Conservation (phyloP, 2,329 filamentous ascomycete genomes). For the Fusarium tanahbumbuense region DNA sequence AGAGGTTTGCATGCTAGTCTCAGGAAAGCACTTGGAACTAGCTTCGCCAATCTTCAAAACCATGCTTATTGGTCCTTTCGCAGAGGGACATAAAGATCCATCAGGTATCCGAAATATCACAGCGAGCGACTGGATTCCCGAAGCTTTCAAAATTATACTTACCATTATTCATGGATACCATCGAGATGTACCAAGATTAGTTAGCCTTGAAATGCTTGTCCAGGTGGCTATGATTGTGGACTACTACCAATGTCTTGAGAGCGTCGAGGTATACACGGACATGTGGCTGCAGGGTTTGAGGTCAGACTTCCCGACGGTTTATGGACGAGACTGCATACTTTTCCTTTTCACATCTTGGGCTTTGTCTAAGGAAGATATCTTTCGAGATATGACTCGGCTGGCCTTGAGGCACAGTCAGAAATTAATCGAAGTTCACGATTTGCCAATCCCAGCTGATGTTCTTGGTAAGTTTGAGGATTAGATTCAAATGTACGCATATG, state of each 20-base stretch:
- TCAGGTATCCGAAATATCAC: not conserved
- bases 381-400: constrained; percentile 10
- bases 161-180: constrained; percentile 43
- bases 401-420: constrained; percentile 17
- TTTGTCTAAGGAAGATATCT: constrained; percentile 2
- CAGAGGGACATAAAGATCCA: fast-evolving
- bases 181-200: constrained; percentile 25
- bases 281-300: constrained; percentile 23
- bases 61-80: constrained; percentile 3
- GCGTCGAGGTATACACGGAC: not conserved
- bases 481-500: fast-evolving
- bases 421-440: not conserved
- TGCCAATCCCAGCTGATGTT: constrained; percentile 3
- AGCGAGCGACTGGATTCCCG: constrained; percentile 37
- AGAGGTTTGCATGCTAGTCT: not conserved
- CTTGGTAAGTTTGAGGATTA: not conserved
- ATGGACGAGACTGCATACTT: constrained; percentile 12
- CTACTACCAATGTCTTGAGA: constrained; percentile 45
- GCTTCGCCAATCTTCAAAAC: constrained; percentile 11
- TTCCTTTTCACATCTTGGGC: constrained; percentile 32
- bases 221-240: constrained; percentile 45
- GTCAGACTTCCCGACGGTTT: fast-evolving
- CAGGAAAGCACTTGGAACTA: constrained; percentile 1
- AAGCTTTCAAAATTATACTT: constrained; percentile 42
- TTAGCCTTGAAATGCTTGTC: constrained; percentile 38